Conservation (phyloP, 139 green algal species). For the Tetraselmis chui region DNA sequence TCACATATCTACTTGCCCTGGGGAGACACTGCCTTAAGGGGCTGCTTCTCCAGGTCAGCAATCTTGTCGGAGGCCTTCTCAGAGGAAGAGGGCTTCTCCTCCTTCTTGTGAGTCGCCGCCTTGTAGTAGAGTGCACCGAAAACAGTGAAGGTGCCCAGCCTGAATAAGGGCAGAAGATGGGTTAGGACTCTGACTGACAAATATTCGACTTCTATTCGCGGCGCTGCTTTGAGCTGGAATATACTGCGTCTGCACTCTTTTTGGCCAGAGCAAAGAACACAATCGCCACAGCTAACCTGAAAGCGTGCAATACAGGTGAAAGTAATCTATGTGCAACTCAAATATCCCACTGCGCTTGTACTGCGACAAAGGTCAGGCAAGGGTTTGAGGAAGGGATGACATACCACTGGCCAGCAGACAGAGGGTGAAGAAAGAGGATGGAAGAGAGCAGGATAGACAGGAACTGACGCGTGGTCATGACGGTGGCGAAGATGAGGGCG, state of each 20-base stretch:
- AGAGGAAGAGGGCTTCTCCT: neutral
- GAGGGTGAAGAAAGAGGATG: slow-evolving; percentile 74
- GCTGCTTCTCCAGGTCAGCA: slow-evolving; percentile 8
- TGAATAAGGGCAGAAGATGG: slow-evolving; percentile 7
- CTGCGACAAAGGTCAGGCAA: neutral
- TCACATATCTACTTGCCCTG: no score
- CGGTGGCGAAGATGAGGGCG: slow-evolving; percentile 81
- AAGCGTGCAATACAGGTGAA: neutral
- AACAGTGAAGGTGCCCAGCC: slow-evolving; percentile 40
- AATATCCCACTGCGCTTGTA: no score
- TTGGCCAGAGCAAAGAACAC: neutral
- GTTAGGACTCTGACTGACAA: no score
- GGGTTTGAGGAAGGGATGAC: neutral
- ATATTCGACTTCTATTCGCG: neutral
- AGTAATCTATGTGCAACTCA: no score
- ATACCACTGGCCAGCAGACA: slow-evolving; percentile 60
- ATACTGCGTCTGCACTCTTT: neutral
- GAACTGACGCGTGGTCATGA: slow-evolving; percentile 93
- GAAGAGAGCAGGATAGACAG: slow-evolving; percentile 85
- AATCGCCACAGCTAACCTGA: neutral
- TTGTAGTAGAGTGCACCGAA: slow-evolving; percentile 61
- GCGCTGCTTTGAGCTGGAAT: neutral
- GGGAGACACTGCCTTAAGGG: slow-evolving; percentile 30
- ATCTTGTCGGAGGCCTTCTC: neutral
- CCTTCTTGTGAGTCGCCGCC: slow-evolving; percentile 12